Conservation (phyloP, 768 basidiomycete species). For the Leccinum sublutescens region DNA sequence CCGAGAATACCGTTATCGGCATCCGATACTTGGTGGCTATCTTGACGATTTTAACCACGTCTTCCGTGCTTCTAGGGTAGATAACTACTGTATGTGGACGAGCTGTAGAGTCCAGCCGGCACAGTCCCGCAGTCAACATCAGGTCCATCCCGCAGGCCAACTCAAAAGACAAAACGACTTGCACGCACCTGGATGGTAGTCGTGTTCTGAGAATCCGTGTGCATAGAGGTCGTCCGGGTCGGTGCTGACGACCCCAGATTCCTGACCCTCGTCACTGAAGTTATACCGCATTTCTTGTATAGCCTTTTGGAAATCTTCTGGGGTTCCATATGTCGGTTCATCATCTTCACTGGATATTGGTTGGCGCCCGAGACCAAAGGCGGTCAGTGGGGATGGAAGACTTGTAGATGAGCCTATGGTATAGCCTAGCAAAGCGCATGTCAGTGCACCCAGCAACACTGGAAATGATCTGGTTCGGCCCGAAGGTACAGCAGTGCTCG, state of each 20-base stretch:
- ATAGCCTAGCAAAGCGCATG: conserved; percentile 25
- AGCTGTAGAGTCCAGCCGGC: conserved; percentile 26
- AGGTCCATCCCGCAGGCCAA: not conserved
- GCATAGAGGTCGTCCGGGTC: conserved; percentile 48
- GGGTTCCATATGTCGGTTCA: conserved; percentile 46
- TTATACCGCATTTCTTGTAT: conserved; percentile 46
- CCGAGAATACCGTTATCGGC: conserved; percentile 77
- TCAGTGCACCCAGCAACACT: conserved; percentile 18
- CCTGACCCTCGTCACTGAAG: conserved; percentile 26
- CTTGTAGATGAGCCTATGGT: conserved; percentile 14
- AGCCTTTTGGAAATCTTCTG: conserved; percentile 50
- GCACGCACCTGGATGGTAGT: conserved; percentile 48
- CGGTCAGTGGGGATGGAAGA: conserved; percentile 4
- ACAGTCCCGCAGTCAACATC: not conserved
- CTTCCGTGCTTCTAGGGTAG: conserved; percentile 69
- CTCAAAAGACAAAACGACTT: not conserved
- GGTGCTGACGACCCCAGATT: conserved; percentile 40
- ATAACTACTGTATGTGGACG: conserved; percentile 58
- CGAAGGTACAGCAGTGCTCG: conserved; percentile 7
- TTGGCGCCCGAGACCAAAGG: conserved; percentile 1
- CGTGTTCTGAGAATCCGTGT: conserved; percentile 56
- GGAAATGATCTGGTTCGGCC: conserved; percentile 2
- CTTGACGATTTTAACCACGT: conserved; percentile 77
- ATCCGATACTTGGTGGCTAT: conserved; percentile 72
- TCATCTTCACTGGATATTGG: conserved; percentile 1